Base-by-base conservation (phyloP, 2,329 filamentous ascomycete species). In the Sporothrix phasma region DNA sequence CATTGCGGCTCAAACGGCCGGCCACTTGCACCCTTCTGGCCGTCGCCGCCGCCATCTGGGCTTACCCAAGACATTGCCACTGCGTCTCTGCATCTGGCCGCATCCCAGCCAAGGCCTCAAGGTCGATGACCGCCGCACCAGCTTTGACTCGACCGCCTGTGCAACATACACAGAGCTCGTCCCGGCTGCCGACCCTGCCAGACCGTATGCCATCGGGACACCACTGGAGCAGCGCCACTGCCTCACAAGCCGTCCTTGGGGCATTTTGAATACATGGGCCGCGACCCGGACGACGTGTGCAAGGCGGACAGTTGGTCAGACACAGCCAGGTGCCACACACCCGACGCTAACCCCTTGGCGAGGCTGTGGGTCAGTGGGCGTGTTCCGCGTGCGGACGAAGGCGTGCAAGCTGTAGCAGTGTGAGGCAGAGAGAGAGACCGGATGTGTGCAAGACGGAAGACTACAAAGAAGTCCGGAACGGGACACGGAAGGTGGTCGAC, bases 121-220 rank as follows among this genome's bases (percentile, higher is more conserved):
- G 60, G 68, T 75, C 66, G 74, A 73, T 69, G 74, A 74, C 70
- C 72, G 71, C 69, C 72, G 73, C 63, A 73, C 69, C 67, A 72
- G 71, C 45, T 68, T 70, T 68, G 75, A 76, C 70, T 72, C 72
- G 65, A 71, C 69, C 8, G 67, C 69, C 26, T 76, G 75, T 67
- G 73, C 73, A 6, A 74, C 74, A n/a, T 76, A 72, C 70, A 75
- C 72, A 13, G 75, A 76, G 69, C 69, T 75, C 66, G 69, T 75
- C 22, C 71, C 74, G 3, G 69, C 70, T 34, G 17, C 53, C 34
- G 63, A 66, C 29, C 46, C 72, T 26, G 31, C 64, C 41, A 70
- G 72, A 64, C 76, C 74, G 6, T 76, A 76, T 65, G 76, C 76
- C 24, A 69, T 76, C 62, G 75, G 74, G 54, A 73, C 72, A 24